Base-by-base conservation (phyloP, 768 basidiomycete genomes). In the Tulasnella calospora region DNA sequence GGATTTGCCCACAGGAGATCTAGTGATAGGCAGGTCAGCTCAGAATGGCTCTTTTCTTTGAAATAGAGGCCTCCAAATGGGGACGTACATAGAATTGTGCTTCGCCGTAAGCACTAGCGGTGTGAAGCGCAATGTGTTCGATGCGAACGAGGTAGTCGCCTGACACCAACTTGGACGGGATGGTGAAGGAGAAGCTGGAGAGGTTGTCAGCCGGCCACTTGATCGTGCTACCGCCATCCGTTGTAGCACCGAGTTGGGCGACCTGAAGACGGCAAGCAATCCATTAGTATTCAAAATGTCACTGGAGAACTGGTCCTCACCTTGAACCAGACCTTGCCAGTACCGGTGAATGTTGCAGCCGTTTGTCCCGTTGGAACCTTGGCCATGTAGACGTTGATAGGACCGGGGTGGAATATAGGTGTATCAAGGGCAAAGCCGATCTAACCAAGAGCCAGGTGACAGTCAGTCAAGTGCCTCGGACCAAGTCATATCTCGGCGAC, bases 371-470 rank as follows among this genome's bases (percentile, higher is more conserved):
- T 13, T 0, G 77, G 77, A 41, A 40, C 77, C 33, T 78, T 71
- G 38, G 44, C 77, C 38, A 78, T 47, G n/a, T 67, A 67, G 71
- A 78, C 74, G 36, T 75, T 75, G 55, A 75, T 47, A 3, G 33
- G 23, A 51, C 74, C 51, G 10, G 44, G 55, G 57, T 81, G 81
- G 35, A 70, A 79, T 23, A 81, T 73, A 23, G 79, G 51, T 0
- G 67, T 78, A 36, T 81, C 78, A 51, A 77, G 55, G 19, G 77
- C 30, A 82, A 85, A 84, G n/a, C 83, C 84, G 38, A 85, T 78
- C 21, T 82, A 81, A 27, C 19, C 40, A 71, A 19, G 6, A 23
- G 30, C 17, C n/a, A n/a, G n/a, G n/a, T n/a, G n/a, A 35, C 7
- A 21, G 9, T 7, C 17, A 6, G 15, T 6, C 30, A 6, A 19